Evolutionary conservation across 31 red algal species (phyloP), one percentile per base, ranked within the genome.

Genomic region (Asparagopsis taxiformis): DNA sequence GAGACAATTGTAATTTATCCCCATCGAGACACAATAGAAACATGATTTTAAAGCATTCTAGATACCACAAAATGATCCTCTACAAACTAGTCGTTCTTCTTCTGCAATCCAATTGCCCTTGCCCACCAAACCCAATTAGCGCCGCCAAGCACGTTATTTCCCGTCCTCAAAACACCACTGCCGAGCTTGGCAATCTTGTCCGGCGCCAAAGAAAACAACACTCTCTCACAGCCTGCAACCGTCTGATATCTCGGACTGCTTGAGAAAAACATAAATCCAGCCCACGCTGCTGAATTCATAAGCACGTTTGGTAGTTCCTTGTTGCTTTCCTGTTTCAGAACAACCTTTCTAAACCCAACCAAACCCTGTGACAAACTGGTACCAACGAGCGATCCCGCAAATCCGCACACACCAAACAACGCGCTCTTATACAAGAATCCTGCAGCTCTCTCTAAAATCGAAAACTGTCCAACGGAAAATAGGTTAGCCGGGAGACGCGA

Each of bases 91-190:
- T n/a, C n/a, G n/a, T n/a, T n/a, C n/a, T 77, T 70, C 53, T 71
- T 55, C 51, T 89, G 85, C 58, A 89, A 58, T 38, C 85, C 75
- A 21, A 89, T n/a, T n/a, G n/a, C n/a, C n/a, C n/a, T n/a, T n/a
- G n/a, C n/a, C n/a, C n/a, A n/a, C n/a, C n/a, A n/a, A 22, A 98
- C 94, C 94, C 94, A 98, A 20, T 56, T 78, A 10, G 94, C 81
- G 43, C 94, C 94, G 19, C 94, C 94, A 3, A 80, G 62, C 7
- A 98, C 68, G 50, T 92, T 98, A 56, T 98, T 98, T 17, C 51
- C 76, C n/a, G 94, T 98, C 20, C 94, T 59, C 51, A 90, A 22
- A 4, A 64, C 72, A 28, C 72, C 94, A 49, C 80, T 71, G 36
- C 71, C 77, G 2, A 58, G 2, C 81, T 89, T 90, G 17, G 94